Percentiles rank a stretch among this genome's conserved stretches.
Evolutionary conservation across 768 basidiomycete genomes (phyloP).

Genomic region (Tricholoma sp.): DNA sequence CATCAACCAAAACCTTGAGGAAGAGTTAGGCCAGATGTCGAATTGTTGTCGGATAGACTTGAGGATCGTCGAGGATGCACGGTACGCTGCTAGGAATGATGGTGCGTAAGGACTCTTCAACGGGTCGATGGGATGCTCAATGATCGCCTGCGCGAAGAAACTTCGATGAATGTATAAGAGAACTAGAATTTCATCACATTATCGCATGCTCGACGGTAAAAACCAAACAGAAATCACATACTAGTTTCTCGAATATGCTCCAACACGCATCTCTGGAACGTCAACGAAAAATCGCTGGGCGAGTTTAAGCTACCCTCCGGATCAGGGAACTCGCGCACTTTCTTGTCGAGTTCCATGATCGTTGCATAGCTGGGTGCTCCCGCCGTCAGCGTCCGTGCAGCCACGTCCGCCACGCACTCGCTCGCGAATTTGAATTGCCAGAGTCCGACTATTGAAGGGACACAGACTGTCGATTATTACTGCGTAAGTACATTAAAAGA

Average conservation of each 20-base stretch:
- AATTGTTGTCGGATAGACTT: slow-evolving; percentile 47
- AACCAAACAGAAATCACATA: slow-evolving; percentile 15
- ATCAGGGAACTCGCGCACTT: slow-evolving; percentile 54
- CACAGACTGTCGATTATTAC: not conserved
- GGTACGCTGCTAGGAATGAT: slow-evolving; percentile 60
- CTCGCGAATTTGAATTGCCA: slow-evolving; percentile 64
- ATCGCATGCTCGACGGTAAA: not conserved
- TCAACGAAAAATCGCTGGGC: slow-evolving; percentile 28
- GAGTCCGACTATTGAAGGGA: slow-evolving; percentile 36
- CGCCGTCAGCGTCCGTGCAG: slow-evolving; percentile 54
- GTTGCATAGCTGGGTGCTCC: slow-evolving; percentile 60
- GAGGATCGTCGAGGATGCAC: slow-evolving; percentile 52
- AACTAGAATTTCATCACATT: slow-evolving; percentile 26
- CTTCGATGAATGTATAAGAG: slow-evolving; percentile 60
- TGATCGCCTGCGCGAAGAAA: slow-evolving; percentile 70
- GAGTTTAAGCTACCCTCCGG: slow-evolving; percentile 11
- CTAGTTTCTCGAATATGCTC: slow-evolving; percentile 46
- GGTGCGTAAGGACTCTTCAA: slow-evolving; percentile 60
- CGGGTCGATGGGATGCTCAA: slow-evolving; percentile 61
- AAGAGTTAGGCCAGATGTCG: slow-evolving; percentile 38
- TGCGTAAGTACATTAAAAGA: not conserved
- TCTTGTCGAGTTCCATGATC: slow-evolving; percentile 63
- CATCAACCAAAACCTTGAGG: slow-evolving; percentile 52
- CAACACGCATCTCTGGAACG: slow-evolving; percentile 41
- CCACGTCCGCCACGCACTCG: slow-evolving; percentile 62